Percentiles rank a stretch among this genome's conserved stretches.
Evolutionary conservation across 2,329 filamentous ascomycete genomes (phyloP).

Genomic region (Fusarium sp.): DNA sequence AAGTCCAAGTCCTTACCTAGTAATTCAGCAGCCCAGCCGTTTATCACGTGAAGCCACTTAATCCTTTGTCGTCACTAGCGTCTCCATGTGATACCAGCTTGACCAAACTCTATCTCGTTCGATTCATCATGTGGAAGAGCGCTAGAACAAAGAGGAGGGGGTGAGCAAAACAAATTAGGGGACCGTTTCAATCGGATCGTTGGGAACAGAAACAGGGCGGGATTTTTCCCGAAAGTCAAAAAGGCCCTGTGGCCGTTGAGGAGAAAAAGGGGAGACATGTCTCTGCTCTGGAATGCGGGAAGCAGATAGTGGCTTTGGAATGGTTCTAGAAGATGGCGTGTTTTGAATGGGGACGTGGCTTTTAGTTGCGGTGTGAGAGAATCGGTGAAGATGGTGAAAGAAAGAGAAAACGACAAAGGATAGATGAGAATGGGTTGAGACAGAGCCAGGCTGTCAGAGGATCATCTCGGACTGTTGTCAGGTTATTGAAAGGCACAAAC

Average conservation of each 20-base stretch:
- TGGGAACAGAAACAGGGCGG: slow-evolving; percentile 6
- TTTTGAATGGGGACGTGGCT: slow-evolving; percentile 7
- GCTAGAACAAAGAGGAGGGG: slow-evolving; percentile 20
- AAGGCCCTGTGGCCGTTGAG: slow-evolving; percentile 12
- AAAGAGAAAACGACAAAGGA: not conserved
- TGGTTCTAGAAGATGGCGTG: slow-evolving; percentile 14
- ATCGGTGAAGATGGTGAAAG: not conserved
- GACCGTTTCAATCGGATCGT: slow-evolving; percentile 14
- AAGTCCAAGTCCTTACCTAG: not conserved
- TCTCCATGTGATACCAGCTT: not conserved
- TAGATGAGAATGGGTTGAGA: not conserved
- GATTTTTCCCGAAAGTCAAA: slow-evolving; percentile 16
- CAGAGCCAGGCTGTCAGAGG: not conserved
- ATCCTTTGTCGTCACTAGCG: not conserved
- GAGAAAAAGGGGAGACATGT: not conserved
- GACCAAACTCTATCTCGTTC: slow-evolving; percentile 11
- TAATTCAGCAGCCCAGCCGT: not conserved
- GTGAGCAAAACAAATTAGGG: not conserved
- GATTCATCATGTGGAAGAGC: not conserved
- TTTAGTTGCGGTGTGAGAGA: slow-evolving; percentile 3
- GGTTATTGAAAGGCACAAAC: not conserved
- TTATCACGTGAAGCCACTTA: not conserved
- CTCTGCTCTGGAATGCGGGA: slow-evolving; percentile 31
- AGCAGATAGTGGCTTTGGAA: not conserved
- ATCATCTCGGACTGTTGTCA: not conserved